Evolutionary conservation across 208 protist genomes (phyloP), one percentile per base, ranked within the genome.

Genomic region (Phytomonas sp.): DNA sequence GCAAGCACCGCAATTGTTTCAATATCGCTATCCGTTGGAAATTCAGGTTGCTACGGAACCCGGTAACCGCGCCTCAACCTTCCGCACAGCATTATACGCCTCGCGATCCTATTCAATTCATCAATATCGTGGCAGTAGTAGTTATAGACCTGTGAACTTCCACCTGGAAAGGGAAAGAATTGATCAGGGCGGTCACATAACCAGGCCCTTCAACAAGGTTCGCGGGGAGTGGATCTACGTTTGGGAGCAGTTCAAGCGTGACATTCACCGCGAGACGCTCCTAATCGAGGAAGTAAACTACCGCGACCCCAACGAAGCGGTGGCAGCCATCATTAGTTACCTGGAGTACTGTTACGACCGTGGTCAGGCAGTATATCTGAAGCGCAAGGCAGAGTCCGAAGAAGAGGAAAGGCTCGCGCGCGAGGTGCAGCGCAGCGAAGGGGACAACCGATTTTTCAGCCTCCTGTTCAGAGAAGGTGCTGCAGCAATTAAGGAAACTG

Each of bases 181-280:
- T 26, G 46, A 56, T 23, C 17, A 56, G 20, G 0, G 46, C 26
- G 46, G 46, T 26, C 61, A 53, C 23, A 65, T 65, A 65, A 26
- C 20, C 37, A 56, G 20, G 1, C 33, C 33, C 23, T 6, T 51
- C 20, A 53, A 65, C 23, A 37, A 56, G 36, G 40, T 80, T 32
- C 62, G 67, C 17, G 56, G 34, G 15, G 79, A 84, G 67, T 88
- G 83, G 80, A 65, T 62, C 5, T 85, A 79, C 51, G 83, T 88
- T 59, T 88, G 78, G 73, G 78, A 82, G 43, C 83, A 88, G 68
- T 84, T 88, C 30, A 73, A 71, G 67, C 77, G 83, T 53, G 83
- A 88, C 67, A 64, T 88, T 17, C 75, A 73, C 7, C 83, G 83
- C 29, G 80, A 88, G 66, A 75, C 75, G 6, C 75, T 88, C 56